Conservation (phyloP, 345 rosid species). For the Ailanthus altissimus region DNA sequence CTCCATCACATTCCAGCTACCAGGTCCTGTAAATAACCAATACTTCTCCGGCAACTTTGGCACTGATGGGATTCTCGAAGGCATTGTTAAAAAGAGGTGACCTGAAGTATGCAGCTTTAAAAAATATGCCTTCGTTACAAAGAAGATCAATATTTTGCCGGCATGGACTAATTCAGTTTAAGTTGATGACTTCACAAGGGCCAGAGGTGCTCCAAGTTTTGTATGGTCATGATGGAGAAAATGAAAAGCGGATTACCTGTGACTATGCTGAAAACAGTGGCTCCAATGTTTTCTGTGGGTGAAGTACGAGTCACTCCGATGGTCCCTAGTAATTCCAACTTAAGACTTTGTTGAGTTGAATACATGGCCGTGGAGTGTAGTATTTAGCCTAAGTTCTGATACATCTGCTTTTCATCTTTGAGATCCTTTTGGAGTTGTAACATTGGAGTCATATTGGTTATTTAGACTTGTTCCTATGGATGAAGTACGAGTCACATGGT, state of each 20-base stretch:
- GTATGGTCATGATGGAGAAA: not conserved
- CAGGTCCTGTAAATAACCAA: conserved; percentile 69
- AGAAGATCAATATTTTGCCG: not conserved
- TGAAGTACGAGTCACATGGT: too few species aligned
- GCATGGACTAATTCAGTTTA: not conserved
- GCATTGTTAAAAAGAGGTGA: conserved; percentile 62
- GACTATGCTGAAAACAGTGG: not conserved
- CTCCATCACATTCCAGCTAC: conserved; percentile 63
- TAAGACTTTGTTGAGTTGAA: not conserved
- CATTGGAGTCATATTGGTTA: not conserved
- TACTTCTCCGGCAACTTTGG: conserved; percentile 52
- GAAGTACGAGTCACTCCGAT: not conserved
- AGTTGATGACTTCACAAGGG: not conserved
- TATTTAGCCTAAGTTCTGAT: not conserved
- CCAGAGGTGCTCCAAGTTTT: not conserved
- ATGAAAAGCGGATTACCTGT: not conserved
- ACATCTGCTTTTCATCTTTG: not conserved
- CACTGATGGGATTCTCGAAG: conserved; percentile 69
- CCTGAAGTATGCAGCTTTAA: not conserved
- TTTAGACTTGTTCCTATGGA: too few species aligned
- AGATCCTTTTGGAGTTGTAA: not conserved
- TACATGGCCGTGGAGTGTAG: not conserved
- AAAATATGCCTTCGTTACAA: not conserved
- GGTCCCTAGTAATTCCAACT: not conserved
- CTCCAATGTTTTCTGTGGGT: not conserved